A percentile compares a stretch with the other conserved stretches of the same genome.
Conservation (phyloP, 2,329 filamentous ascomycete species). For the Passalora sequoiae region DNA sequence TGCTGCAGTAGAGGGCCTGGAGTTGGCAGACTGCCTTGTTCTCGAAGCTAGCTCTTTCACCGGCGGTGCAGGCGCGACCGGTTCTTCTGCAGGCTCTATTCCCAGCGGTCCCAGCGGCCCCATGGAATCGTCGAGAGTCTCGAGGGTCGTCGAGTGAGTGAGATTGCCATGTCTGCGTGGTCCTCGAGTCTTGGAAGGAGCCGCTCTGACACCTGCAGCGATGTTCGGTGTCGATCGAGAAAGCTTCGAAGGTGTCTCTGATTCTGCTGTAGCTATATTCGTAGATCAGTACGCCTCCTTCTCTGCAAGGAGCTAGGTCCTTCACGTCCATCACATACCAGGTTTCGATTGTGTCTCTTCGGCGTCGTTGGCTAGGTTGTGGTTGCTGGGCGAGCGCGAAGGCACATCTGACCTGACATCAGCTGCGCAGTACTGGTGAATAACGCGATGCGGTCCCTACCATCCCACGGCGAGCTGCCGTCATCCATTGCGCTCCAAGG, state of each 20-base stretch:
- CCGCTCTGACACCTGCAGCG: constrained; percentile 25
- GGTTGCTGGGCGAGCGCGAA: constrained; percentile 41
- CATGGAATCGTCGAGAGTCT: constrained; percentile 67
- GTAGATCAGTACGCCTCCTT: background rate
- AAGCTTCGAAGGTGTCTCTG: constrained; percentile 15
- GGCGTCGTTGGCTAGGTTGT: constrained; percentile 38
- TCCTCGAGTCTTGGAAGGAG: constrained; percentile 42
- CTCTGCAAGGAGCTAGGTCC: too few relatives aligned
- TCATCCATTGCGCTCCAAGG: constrained; percentile 31
- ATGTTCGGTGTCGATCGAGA: constrained; percentile 21
- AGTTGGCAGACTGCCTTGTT: constrained; percentile 36
- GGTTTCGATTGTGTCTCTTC: constrained; percentile 26
- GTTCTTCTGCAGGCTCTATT: constrained; percentile 48
- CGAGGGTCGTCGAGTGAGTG: constrained; percentile 70
- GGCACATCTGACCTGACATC: constrained; percentile 41
- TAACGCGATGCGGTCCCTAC: constrained; percentile 18
- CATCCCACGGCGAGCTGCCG: constrained; percentile 32
- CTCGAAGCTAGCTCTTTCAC: constrained; percentile 54
- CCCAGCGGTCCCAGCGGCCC: constrained; percentile 69
- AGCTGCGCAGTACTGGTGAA: constrained; percentile 1
- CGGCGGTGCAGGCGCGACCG: constrained; percentile 56
- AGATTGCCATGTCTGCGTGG: constrained; percentile 63
- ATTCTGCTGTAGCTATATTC: background rate
- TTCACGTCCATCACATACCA: constrained; percentile 16
- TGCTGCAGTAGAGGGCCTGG: constrained; percentile 43